Evolutionary conservation across 768 basidiomycete genomes (phyloP), one percentile per base, ranked within the genome.

Genomic region (Crepidotus variabilis): DNA sequence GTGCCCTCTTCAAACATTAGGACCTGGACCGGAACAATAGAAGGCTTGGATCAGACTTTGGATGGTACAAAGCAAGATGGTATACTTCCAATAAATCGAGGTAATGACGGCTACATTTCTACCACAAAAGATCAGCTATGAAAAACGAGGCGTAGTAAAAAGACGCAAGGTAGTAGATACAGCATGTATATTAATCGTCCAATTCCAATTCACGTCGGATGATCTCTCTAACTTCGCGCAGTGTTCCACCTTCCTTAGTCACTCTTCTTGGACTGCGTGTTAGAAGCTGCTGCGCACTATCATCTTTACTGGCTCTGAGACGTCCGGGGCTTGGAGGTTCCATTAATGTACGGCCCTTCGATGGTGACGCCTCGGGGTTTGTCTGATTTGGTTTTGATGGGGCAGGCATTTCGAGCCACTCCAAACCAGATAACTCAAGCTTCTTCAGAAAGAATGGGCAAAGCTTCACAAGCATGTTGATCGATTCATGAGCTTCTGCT

Each of bases 361-460:
- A 75, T 11, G 79, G 78, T 51, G 73, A 77, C 45, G 58, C 65
- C 39, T 59, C 61, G 32, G 63, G 52, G 49, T 68, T 50, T 23
- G 57, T 71, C 22, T 28, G 28, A 28, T 28, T 28, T 28, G 57
- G 49, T 50, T 63, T 47, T 56, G 63, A 70, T 28, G 74, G 65
- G 22, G 84, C 78, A 32, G 86, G 85, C 85, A 87, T 83, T 63
- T 83, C 82, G 6, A 83, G 70, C 80, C 81, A 83, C 53, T 78
- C 79, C 60, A 74, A 75, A 67, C 85, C 81, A 10, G 72, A 80
- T 20, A 92, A 79, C 56, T 79, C 75, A 6, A 92, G 74, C 55
- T 74, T 77, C 65, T 78, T 83, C 51, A 93, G 69, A 75, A 92
- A 93, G 73, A 92, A 93, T 1, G 91, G 90, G 64, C 91, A 92